Base-by-base conservation (phyloP, 2,329 filamentous ascomycete genomes). In the Pseudonectria buxi region DNA sequence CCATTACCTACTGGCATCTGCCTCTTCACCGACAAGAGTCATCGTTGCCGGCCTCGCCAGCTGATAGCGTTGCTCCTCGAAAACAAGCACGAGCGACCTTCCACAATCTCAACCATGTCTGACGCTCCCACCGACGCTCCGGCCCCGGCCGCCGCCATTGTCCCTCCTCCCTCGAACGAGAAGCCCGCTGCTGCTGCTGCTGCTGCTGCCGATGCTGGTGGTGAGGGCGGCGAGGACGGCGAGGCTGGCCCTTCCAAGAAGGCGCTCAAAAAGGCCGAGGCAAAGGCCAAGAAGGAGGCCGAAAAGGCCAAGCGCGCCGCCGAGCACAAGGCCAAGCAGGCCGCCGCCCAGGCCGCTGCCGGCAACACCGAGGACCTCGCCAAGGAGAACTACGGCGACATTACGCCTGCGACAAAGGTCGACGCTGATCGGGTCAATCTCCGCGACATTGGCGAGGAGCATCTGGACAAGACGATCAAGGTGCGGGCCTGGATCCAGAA, bases 261-360 rank as follows among this genome's bases (percentile, higher is more conserved):
- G 63, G 86, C 80, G 12, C 67, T 83, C 46, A 94, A 94, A 69
- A 94, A 94, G 69, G 81, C 84, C 30, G 83, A 84, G 51, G 74
- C 74, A 44, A 94, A 94, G 67, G 86, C 89, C 18, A 88, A 88
- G 67, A 89, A 90, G 60, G 89, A 94, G 64, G 85, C 83, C 10
- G 73, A 79, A 57, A 94, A 94, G 64, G 83, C 83, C 53, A 58
- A 76, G 58, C 66, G 79, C 62, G 71, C 77, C 36, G 83, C 81
- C n/a, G 83, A 86, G 49, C 81, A 83, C 55, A 83, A 85, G 56
- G 83, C 83, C 42, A 77, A 77, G 28, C 76, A 78, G 40, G 82
- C 81, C 40, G 78, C 80, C 28, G 75, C 78, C 45, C 78, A 80
- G 43, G 80, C 78, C 24, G 74, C 76, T 24, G 74, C 72, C 30